Base-by-base conservation (phyloP, 441 rosid species). In the Gossypium aridum region DNA sequence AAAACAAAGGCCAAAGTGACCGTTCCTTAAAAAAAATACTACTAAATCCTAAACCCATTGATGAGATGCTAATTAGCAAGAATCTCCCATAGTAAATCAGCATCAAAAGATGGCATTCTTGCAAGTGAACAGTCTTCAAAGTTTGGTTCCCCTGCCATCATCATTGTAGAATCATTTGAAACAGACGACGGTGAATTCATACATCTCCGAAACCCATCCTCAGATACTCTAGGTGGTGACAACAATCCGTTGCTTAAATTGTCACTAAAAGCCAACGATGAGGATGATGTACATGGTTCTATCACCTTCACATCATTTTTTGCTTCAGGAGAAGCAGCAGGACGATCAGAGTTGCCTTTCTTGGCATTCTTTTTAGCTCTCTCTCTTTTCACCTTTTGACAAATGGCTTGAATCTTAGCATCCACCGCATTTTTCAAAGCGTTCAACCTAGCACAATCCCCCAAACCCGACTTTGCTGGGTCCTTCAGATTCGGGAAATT, bases 71-170 rank as follows among this genome's bases (percentile, higher is more conserved):
- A 93, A 76, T 79, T 95, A 12, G 97, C 95, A 69, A 95, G 93
- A 81, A 92, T 93, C 71, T 92, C 91, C 99, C 99, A 96, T 5
- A 93, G 88, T 79, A 92, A 85, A 69, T 96, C 99, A 1, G 97
- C 91, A 75, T 96, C 99, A 49, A 80, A 92, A 28, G 99, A 96
- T 1, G 98, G 99, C 92, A 96, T 83, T 77, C 90, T 92, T 60
- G 91, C 90, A 0, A 96, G 91, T 9, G 87, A 89, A 39, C 87
- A 91, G 56, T 83, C 91, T 64, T 87, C 93, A 66, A 81, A 76
- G 12, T 68, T 87, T 1, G 79, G 63, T 14, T 78, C 91, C 59
- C 81, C 89, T 45, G 73, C 71, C 76, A 63, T 26, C 76, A 72
- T 26, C 43, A 66, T 39, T 8, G 80, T 71, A 23, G 75, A 57